Conservation (phyloP, 257 asterid species). For the Nicotiana tabacum region DNA sequence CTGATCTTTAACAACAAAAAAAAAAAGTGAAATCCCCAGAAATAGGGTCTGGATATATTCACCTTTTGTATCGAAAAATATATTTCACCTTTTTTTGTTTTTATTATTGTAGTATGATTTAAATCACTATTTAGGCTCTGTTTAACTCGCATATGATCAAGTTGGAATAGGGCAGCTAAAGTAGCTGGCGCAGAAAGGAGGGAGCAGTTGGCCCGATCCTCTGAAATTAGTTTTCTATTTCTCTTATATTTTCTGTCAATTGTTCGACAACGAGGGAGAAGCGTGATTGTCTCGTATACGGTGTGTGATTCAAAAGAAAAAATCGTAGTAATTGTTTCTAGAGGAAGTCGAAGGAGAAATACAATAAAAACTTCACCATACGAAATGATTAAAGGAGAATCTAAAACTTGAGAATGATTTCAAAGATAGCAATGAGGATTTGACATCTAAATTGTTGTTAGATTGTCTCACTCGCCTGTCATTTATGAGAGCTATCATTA, state of each 20-base stretch:
- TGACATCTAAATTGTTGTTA: neutral
- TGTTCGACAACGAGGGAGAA: neutral
- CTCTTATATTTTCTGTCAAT: neutral
- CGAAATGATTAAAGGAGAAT: neutral
- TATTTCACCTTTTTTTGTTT: neutral
- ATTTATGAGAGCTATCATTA: neutral
- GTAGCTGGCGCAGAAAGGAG: neutral
- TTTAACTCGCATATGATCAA: neutral
- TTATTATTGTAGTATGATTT: no score
- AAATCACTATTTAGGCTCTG: neutral
- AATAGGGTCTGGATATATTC: no score
- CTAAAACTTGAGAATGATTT: neutral
- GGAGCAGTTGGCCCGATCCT: conserved; percentile 12
- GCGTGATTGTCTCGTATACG: neutral
- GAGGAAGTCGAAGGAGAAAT: neutral
- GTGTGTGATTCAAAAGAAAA: neutral
- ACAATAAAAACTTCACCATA: neutral
- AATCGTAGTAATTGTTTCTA: neutral
- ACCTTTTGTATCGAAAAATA: neutral
- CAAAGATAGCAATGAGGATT: neutral
- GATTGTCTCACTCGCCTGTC: neutral
- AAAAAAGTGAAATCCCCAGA: neutral
- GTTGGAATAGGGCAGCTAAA: neutral
- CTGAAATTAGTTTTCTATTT: neutral
- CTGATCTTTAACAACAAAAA: neutral